Conservation (phyloP, 257 asterid species). For the Salvia hispanica region DNA sequence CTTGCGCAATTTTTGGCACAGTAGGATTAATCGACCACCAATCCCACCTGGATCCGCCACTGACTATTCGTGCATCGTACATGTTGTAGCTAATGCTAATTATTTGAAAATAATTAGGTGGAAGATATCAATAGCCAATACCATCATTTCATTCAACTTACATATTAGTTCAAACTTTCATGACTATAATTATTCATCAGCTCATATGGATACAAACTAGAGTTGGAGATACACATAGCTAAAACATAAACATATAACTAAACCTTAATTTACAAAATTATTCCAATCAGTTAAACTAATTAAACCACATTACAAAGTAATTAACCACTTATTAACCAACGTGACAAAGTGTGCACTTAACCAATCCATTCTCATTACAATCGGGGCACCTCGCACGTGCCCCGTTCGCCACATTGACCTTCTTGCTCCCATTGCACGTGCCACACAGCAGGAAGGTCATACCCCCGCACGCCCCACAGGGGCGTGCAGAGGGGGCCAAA, state of each 20-base stretch:
- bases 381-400: slow-evolving; percentile 44
- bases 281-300: neutral
- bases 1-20: no score
- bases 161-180: no score
- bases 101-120: no score
- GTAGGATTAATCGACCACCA: no score
- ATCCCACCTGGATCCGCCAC: no score
- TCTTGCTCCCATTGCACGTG: slow-evolving; percentile 65
- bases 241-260: neutral
- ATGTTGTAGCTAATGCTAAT: no score
- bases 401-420: slow-evolving; percentile 28
- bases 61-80: no score
- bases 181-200: no score
- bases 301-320: slow-evolving; percentile 2
- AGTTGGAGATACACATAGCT: neutral
- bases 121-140: no score
- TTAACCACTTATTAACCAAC: neutral
- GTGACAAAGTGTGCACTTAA: slow-evolving; percentile 62
- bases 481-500: slow-evolving; percentile 29
- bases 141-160: no score
- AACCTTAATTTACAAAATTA: neutral
- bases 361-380: slow-evolving; percentile 83
- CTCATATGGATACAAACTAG: neutral
- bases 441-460: slow-evolving; percentile 58
- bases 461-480: slow-evolving; percentile 65